These are phyloP conservation scores for Pueraria montana DNA, from an alignment of 306 rosid species.

Conservation along the genomic window DNA sequence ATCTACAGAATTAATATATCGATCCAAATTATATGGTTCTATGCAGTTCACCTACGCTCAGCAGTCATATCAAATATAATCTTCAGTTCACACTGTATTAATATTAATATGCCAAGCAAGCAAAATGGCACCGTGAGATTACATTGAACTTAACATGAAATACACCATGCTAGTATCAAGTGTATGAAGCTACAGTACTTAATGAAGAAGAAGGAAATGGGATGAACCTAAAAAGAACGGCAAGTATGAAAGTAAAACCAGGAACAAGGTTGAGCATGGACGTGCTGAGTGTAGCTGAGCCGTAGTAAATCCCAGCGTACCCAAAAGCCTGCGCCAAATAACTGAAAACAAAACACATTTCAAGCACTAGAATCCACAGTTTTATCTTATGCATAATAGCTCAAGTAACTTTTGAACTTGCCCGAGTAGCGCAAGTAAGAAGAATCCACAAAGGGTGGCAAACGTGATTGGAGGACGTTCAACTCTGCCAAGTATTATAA, in stretches of 20 bases:
- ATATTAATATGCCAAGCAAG: conserved; percentile 8
- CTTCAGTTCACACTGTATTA: background rate
- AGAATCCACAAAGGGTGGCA: conserved; percentile 58
- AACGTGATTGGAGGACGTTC: conserved; percentile 65
- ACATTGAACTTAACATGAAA: background rate
- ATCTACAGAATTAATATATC: conserved; percentile 3
- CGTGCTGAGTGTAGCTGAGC: conserved; percentile 79
- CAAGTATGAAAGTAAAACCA: conserved; percentile 76
- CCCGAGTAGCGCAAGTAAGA: conserved; percentile 77
- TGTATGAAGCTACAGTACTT: background rate
- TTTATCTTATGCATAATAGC: background rate
- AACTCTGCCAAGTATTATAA: conserved; percentile 48
- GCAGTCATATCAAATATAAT: background rate
- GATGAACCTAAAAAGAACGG: conserved; percentile 66
- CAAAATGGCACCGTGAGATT: no score
- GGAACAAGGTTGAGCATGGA: conserved; percentile 87
- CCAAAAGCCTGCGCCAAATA: conserved; percentile 69
- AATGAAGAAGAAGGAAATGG: background rate
- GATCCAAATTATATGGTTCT: background rate
- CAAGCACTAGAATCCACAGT: conserved; percentile 18
- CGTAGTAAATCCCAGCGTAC: conserved; percentile 77
- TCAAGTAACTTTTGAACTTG: conserved; percentile 34
- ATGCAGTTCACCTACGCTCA: background rate
- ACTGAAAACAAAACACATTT: conserved; percentile 35
- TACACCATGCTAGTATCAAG: background rate